Evolutionary conservation across 768 basidiomycete genomes (phyloP).

Genomic region (Suillus cothurnatus): DNA sequence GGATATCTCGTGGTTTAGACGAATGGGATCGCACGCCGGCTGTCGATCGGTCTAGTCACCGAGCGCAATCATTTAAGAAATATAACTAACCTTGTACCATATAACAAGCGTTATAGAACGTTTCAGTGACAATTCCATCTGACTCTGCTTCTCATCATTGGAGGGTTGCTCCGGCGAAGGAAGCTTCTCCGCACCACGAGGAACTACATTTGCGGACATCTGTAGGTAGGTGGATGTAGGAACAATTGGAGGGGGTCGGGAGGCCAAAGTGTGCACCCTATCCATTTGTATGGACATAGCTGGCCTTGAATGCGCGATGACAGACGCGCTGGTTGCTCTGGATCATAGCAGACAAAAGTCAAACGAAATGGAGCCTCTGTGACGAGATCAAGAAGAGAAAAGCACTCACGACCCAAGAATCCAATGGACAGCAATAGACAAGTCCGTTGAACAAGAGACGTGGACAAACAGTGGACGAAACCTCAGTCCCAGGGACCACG

Average conservation of each 20-base stretch:
- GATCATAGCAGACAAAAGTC: slow-evolving; percentile 6
- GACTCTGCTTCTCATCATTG: slow-evolving; percentile 28
- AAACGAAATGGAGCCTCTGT: slow-evolving; percentile 1
- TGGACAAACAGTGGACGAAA: slow-evolving; percentile 7
- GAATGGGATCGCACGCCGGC: slow-evolving; percentile 56
- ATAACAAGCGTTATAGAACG: slow-evolving; percentile 66
- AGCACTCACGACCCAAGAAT: slow-evolving; percentile 3
- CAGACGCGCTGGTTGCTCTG: slow-evolving; percentile 1
- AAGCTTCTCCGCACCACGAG: slow-evolving; percentile 12
- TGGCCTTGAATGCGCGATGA: neutral
- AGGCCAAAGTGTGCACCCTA: slow-evolving; percentile 24
- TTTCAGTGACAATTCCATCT: slow-evolving; percentile 41
- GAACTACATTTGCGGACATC: slow-evolving; percentile 13
- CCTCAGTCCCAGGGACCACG: slow-evolving; percentile 8
- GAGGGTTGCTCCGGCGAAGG: slow-evolving; percentile 14
- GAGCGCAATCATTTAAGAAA: neutral
- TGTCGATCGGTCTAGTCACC: slow-evolving; percentile 28
- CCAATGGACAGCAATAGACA: slow-evolving; percentile 8
- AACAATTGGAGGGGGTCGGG: slow-evolving; percentile 14
- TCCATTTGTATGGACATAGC: slow-evolving; percentile 31
- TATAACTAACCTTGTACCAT: slow-evolving; percentile 60
- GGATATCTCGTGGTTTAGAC: slow-evolving; percentile 56
- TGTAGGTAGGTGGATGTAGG: slow-evolving; percentile 13
- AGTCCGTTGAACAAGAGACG: slow-evolving; percentile 8
- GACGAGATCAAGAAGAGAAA: too few relatives aligned